Base-by-base conservation (phyloP, 805 yeast species). In the Zygotorulaspora sp. region DNA sequence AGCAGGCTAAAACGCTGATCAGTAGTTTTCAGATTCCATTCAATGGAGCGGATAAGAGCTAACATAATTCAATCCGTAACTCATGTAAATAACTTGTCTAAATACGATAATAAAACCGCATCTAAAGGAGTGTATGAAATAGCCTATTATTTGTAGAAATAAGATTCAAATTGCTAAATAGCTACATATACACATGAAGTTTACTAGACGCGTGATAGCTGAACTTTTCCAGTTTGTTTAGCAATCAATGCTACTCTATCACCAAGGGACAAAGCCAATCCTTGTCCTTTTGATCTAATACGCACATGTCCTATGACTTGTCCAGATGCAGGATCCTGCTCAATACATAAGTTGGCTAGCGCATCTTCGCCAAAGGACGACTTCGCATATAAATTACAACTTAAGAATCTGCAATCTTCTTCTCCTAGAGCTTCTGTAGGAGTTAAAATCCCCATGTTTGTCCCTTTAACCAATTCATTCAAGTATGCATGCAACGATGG, bases 291-390 rank as follows among this genome's bases (percentile, higher is more conserved):
- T 12, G 97, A 83, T 66, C 99, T 79, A 55, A 92, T 89, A 67
- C 98, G 80, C 31, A 89, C 95, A 57, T 89, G 95, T 6, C 99
- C 99, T 42, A 84, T 76, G 40, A 88, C 80, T 36, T 82, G 80
- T 8, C 90, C 89, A 1, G 59, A 49, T 41, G 72, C 73, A 7
- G 75, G 67, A 45, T 78, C 77, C 65, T 79, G 80, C 64, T 94
- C 98, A 57, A 92, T 83, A 67, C 96, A 86, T 63, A 92, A 68
- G 58, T 94, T 92, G 39, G 97, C 97, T 56, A 92, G 72, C 0
- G 97, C 97, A 60, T 90, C 97, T 66, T 92, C 99, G 31, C 98
- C 98, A 63, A 92, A 92, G 10, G 95, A 79, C 6, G 95, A 84
- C 51, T 82, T 78, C 2, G 97, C 87, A 57, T 90, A 92, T 57